Percentiles rank a stretch among this genome's conserved stretches.
phyloP scores from a whole-genome alignment of 2,329 filamentous ascomycete species.

The Ophiostoma triangulosporum region DNA sequence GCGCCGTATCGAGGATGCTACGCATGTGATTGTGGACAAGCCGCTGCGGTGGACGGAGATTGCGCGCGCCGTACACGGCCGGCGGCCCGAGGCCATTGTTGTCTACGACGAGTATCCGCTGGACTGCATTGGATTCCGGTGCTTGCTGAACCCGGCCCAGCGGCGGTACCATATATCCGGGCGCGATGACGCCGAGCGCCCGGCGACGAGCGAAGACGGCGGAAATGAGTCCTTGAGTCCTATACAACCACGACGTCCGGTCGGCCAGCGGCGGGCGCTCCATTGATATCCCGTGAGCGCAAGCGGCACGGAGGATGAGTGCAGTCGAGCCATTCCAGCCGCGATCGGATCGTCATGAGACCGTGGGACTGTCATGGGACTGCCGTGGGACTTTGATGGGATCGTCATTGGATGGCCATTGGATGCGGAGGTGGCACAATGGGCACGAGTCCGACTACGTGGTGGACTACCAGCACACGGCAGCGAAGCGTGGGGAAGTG shows the following conservation, averaged over 20 bases:
- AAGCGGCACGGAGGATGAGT: constrained; percentile 2
- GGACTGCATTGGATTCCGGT: constrained; percentile 49
- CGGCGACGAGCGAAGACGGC: background rate
- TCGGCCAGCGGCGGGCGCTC: background rate
- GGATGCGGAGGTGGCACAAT: too few relatives aligned
- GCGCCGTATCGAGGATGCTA: constrained; percentile 44
- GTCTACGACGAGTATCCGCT: constrained; percentile 57
- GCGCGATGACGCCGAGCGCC: constrained; percentile 18
- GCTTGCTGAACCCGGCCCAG: constrained; percentile 44
- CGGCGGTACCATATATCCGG: constrained; percentile 46
- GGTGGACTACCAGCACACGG: too few relatives aligned
- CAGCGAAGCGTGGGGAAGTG: background rate
- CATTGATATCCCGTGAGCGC: background rate
- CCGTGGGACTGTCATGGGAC: too few relatives aligned
- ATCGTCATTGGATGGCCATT: too few relatives aligned
- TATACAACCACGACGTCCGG: background rate
- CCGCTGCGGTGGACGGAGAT: constrained; percentile 51
- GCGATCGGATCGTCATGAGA: too few relatives aligned
- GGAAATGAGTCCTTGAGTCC: too few relatives aligned
- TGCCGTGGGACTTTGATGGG: too few relatives aligned
- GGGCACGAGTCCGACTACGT: too few relatives aligned
- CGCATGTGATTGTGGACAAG: constrained; percentile 70
- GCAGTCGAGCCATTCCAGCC: too few relatives aligned
- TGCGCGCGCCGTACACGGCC: constrained; percentile 32
- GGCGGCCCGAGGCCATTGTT: constrained; percentile 26